phyloP scores from a whole-genome alignment of 2,329 filamentous ascomycete genomes.

The Paecilomyces formosus region DNA sequence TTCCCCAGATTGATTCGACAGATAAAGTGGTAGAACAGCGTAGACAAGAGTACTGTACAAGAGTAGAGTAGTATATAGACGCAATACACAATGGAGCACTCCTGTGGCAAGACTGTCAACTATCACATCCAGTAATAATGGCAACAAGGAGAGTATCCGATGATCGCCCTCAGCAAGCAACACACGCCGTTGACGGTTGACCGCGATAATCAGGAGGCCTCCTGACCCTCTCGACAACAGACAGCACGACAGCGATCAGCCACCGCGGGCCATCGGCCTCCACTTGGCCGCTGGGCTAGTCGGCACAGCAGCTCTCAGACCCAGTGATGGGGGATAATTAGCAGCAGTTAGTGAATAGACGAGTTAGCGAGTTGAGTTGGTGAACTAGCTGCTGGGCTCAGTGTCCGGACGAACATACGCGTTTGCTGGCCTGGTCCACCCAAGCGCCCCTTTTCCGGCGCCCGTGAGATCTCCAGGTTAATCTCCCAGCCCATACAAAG shows the following conservation, averaged over 20 bases:
- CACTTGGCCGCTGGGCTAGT: not conserved
- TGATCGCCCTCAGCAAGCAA: not conserved
- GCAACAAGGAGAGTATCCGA: not conserved
- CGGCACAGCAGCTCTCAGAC: not conserved
- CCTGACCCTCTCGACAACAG: not conserved
- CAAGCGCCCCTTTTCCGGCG: constrained; percentile 3
- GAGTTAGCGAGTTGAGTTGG: no score
- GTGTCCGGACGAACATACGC: no score
- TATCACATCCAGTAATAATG: not conserved
- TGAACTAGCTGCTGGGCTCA: no score
- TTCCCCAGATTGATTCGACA: not conserved
- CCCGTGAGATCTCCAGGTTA: constrained; percentile 21
- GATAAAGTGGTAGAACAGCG: no score
- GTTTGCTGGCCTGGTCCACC: constrained; percentile 1
- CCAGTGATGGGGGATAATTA: not conserved
- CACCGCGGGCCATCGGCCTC: not conserved
- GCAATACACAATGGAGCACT: no score
- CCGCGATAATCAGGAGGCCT: not conserved
- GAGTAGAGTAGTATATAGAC: no score
- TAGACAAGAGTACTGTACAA: no score
- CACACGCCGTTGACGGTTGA: not conserved
- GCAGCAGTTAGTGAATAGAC: no score
- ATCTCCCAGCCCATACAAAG: constrained; percentile 36
- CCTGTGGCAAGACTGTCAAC: no score
- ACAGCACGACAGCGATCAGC: not conserved